A percentile compares a stretch with the other conserved stretches of the same genome.
Evolutionary conservation across 2,329 filamentous ascomycete genomes (phyloP).

Genomic region (Incumbomyces lentus): DNA sequence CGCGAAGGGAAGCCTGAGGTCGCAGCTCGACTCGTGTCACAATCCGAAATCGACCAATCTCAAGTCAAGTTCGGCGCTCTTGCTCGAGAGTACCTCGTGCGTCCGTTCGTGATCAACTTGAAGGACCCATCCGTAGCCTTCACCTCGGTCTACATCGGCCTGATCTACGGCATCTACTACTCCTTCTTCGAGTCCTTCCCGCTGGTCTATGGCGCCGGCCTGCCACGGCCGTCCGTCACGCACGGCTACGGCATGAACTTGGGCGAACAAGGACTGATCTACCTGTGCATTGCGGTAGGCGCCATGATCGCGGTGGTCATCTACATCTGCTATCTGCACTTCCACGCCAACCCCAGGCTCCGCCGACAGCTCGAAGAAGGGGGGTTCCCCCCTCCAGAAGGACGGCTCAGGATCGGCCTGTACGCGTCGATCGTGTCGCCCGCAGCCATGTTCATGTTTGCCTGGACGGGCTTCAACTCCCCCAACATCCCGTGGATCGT

Average conservation of each 20-base stretch:
- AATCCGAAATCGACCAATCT: conserved; percentile 51
- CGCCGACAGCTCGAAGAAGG: too few relatives aligned
- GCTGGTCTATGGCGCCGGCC: conserved; percentile 45
- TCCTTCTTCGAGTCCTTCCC: conserved; percentile 58
- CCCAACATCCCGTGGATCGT: conserved; percentile 31
- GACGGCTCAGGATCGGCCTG: conserved; percentile 42
- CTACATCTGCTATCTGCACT: conserved; percentile 45
- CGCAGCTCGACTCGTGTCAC: conserved; percentile 42
- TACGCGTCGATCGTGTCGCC: conserved; percentile 41
- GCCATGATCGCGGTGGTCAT: conserved; percentile 42
- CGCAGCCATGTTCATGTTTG: conserved; percentile 49
- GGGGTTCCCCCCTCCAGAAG: conserved; percentile 41
- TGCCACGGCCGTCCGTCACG: conserved; percentile 22
- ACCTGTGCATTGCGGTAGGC: conserved; percentile 49
- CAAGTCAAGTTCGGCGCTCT: conserved; percentile 53
- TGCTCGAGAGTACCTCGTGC: conserved; percentile 52
- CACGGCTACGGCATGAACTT: conserved; percentile 50
- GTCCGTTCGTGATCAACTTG: conserved; percentile 48
- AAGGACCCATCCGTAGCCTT: conserved; percentile 54
- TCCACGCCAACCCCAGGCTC: conserved; percentile 43
- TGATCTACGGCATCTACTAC: conserved; percentile 43
- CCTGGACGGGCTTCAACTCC: conserved; percentile 20
- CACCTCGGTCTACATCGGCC: conserved; percentile 50
- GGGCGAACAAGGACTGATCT: conserved; percentile 50
- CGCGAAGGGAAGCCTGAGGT: not conserved